A percentile compares a stretch with the other conserved stretches of the same genome.
Evolutionary conservation across 2,329 filamentous ascomycete species (phyloP).

Genomic region (Colletotrichum scovillei): DNA sequence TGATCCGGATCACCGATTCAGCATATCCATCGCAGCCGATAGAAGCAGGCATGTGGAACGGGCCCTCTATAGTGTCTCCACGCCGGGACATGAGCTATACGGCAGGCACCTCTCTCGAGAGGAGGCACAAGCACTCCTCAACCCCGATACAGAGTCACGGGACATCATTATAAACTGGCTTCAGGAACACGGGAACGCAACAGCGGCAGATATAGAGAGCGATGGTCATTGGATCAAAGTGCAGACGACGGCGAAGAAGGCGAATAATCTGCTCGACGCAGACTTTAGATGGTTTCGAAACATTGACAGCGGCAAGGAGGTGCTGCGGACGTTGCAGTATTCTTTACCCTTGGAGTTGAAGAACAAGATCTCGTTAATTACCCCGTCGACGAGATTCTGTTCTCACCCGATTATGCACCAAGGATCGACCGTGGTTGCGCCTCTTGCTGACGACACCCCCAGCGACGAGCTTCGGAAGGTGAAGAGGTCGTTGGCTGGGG

Average conservation of each 20-base stretch:
- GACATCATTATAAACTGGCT: constrained; percentile 59
- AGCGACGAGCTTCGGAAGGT: constrained; percentile 12
- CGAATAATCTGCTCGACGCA: constrained; percentile 59
- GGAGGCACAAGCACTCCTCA: constrained; percentile 60
- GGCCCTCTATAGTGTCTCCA: constrained; percentile 59
- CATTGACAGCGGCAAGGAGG: constrained; percentile 49
- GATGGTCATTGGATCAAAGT: constrained; percentile 55
- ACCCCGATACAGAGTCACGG: constrained; percentile 52
- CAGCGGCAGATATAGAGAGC: constrained; percentile 47
- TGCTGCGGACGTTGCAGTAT: constrained; percentile 49
- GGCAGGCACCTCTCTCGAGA: constrained; percentile 60
- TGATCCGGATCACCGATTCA: not conserved
- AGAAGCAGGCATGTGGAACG: constrained; percentile 49
- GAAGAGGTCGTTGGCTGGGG: not conserved
- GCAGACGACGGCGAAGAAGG: constrained; percentile 50
- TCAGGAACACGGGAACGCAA: constrained; percentile 47
- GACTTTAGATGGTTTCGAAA: constrained; percentile 42
- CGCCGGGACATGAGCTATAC: constrained; percentile 58
- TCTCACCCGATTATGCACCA: constrained; percentile 42
- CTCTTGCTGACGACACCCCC: fast-evolving
- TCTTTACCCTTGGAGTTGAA: constrained; percentile 17
- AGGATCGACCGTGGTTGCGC: constrained; percentile 16
- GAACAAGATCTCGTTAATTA: constrained; percentile 55
- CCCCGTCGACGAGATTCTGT: constrained; percentile 54
- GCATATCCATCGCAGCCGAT: constrained; percentile 16